Evolutionary conservation across 78 protist genomes (phyloP).

Genomic region (Cavenderia fasciculata): DNA sequence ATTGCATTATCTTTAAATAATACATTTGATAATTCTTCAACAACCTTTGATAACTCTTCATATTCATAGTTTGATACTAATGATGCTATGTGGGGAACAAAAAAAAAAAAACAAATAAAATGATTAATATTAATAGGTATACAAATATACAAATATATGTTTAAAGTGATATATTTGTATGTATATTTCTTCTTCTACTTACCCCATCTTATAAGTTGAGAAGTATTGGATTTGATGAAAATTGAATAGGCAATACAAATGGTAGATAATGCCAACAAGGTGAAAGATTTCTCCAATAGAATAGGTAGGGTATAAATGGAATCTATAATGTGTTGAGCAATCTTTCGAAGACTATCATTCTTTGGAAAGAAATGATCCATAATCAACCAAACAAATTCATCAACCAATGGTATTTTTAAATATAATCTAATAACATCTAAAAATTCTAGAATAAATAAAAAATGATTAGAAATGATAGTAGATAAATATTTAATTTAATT

Average conservation of each 20-base stretch:
- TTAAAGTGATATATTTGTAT: too few relatives aligned
- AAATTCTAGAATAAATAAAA: constrained; percentile 16
- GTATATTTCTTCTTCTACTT: too few relatives aligned
- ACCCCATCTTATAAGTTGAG: constrained; percentile 36
- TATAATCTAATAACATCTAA: constrained; percentile 22
- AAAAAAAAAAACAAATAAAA: too few relatives aligned
- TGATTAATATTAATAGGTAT: too few relatives aligned
- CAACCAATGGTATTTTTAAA: constrained; percentile 27
- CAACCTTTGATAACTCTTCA: too few relatives aligned
- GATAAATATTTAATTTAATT: too few relatives aligned
- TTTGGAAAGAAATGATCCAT: neutral
- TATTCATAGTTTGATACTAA: too few relatives aligned
- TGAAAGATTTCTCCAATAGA: constrained; percentile 22
- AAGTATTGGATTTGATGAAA: neutral
- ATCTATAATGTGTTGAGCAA: neutral
- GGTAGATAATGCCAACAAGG: constrained; percentile 6
- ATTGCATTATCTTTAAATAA: too few relatives aligned
- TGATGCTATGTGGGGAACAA: too few relatives aligned
- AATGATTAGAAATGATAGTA: too few relatives aligned
- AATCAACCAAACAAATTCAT: constrained; percentile 17
- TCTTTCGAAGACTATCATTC: neutral
- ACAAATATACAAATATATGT: too few relatives aligned
- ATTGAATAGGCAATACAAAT: constrained; percentile 10
- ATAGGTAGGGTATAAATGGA: constrained; percentile 19
- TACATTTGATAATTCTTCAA: too few relatives aligned